Evolutionary conservation across 495 filamentous ascomycete species (phyloP), one percentile per base, ranked within the genome.

Genomic region (Annulohypoxylon stygium): DNA sequence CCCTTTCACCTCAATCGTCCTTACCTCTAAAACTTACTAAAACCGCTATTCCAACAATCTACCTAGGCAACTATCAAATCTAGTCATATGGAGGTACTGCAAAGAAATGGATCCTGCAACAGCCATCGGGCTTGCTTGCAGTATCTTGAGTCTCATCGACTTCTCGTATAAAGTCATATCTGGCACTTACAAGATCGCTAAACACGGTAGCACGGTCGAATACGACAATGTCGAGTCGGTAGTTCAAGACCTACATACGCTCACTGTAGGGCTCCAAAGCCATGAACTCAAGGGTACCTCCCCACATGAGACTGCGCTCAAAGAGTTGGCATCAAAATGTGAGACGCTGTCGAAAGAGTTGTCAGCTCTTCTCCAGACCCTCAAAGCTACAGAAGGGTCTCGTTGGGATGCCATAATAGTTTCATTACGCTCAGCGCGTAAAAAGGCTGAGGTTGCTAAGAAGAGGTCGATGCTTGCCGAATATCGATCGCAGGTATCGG

Each of bases 71-170:
- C 36, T 7, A 39, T 39, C 8, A 9, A 10, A 39, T 39, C 36
- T 39, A 39, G 9, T 11, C 36, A 9, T 39, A 39, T 39, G 36
- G 36, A 39, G 36, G 8, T 12, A 39, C 1, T 39, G 36, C 20
- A 53, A 8, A 7, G 30, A 4, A 53, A 58, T 58, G 54, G 54
- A 58, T 26, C 54, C 54, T 11, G 16, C 33, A n/a, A 36, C 54
- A 37, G 54, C 54, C 30, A 37, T 58, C 10, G 54, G 54, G 30
- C 54, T 58, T 30, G 54, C 54, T 14, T 34, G 26, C 14, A 58
- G 33, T 26, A 37, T 58, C 33, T 18, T 58, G 4, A 30, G 10
- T 11, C 23, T 53, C 50, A 30, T 53, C 12, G 50, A 53, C 3
- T 53, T 53, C 50, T 30, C 50, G 9, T 53, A 53, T 23, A 53